Conservation (phyloP, 805 yeast species). For the Wickerhamiella vanderwaltii region DNA sequence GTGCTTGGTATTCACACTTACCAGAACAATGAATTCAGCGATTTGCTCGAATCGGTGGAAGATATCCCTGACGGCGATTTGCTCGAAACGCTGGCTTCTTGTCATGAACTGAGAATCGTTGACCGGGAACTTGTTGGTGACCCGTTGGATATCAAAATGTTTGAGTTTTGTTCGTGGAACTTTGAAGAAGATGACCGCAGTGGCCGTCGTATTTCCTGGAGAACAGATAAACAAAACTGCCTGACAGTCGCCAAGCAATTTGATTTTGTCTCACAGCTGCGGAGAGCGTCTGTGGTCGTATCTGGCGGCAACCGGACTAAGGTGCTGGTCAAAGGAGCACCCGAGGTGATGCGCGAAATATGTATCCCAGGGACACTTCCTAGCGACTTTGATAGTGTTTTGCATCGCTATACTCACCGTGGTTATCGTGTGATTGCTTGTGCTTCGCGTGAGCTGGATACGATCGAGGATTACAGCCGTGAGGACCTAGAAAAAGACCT, state of each 20-base stretch:
- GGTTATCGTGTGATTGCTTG: constrained; percentile 95
- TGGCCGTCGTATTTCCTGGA: constrained; percentile 13
- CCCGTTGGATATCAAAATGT: constrained; percentile 88
- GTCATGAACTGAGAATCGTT: constrained; percentile 75
- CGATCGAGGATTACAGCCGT: constrained; percentile 48
- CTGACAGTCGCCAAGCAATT: constrained; percentile 44
- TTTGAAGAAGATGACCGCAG: constrained; percentile 48
- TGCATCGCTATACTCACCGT: constrained; percentile 78
- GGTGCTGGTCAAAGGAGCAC: constrained; percentile 88
- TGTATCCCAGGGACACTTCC: constrained; percentile 69
- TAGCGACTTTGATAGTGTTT: constrained; percentile 51
- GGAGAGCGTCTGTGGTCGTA: constrained; percentile 83
- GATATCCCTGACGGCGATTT: constrained; percentile 17
- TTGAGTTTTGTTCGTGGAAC: constrained; percentile 72
- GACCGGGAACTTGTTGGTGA: constrained; percentile 82
- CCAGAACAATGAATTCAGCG: constrained; percentile 19
- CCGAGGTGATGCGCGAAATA: constrained; percentile 75
- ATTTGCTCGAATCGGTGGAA: constrained; percentile 12
- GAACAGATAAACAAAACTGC: constrained; percentile 6
- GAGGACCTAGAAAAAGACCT: constrained; percentile 57
- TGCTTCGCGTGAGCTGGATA: constrained; percentile 58
- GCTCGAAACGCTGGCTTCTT: constrained; percentile 41
- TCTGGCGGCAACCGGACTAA: constrained; percentile 29
- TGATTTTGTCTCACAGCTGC: constrained; percentile 72
- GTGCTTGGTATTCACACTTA: constrained; percentile 51